Conservation (phyloP, 2,329 filamentous ascomycete species). For the Dactylellina haptotyla region DNA sequence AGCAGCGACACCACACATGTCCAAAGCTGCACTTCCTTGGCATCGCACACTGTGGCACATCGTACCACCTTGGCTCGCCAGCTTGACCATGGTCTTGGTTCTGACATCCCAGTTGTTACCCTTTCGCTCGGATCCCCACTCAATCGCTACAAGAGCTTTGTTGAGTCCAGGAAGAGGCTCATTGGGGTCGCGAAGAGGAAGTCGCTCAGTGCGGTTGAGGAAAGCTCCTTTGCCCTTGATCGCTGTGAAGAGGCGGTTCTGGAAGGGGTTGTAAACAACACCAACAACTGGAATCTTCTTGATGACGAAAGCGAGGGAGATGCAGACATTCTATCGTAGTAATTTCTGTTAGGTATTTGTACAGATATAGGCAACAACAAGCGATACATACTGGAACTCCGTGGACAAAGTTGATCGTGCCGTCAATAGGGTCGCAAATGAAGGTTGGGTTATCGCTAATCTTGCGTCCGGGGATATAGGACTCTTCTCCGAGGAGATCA, state of each 20-base stretch:
- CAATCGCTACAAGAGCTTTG: constrained; percentile 73
- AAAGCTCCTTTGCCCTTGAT: constrained; percentile 75
- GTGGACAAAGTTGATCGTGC: constrained; percentile 59
- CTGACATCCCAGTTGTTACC: constrained; percentile 78
- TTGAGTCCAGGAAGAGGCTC: constrained; percentile 71
- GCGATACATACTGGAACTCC: constrained; percentile 47
- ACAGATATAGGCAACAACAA: neutral
- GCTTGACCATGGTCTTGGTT: constrained; percentile 71
- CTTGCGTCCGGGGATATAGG: constrained; percentile 73
- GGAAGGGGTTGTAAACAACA: constrained; percentile 83
- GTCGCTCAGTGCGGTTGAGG: constrained; percentile 60
- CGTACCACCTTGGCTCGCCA: constrained; percentile 73
- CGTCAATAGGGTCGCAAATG: constrained; percentile 84
- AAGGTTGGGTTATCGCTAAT: constrained; percentile 77
- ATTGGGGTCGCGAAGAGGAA: constrained; percentile 63
- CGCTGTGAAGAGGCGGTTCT: constrained; percentile 74
- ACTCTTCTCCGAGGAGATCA: constrained; percentile 79
- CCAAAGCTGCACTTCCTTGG: constrained; percentile 78
- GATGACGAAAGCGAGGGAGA: constrained; percentile 78
- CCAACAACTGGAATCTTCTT: constrained; percentile 72
- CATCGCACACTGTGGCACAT: constrained; percentile 81
- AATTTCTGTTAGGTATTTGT: constrained; percentile 15
- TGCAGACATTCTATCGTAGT: constrained; percentile 69
- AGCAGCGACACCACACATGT: constrained; percentile 76
- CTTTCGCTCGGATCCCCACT: constrained; percentile 76